Evolutionary conservation across 306 rosid genomes (phyloP), one percentile per base, ranked within the genome.

Genomic region (Acacia confusa): DNA sequence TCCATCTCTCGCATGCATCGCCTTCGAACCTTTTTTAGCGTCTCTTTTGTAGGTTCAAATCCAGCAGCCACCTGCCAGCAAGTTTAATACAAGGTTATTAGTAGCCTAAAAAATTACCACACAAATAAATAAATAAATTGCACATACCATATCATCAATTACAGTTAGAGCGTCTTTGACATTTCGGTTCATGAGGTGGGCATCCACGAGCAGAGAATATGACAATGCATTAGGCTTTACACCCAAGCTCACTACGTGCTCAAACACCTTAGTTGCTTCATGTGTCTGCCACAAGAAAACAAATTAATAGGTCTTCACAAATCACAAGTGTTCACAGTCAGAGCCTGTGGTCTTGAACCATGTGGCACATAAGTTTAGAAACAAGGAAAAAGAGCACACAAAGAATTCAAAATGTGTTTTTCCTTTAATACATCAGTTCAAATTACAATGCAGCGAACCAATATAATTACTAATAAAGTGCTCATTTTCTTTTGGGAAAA

Each of bases 251-350:
- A 88, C 74, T 17, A 92, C 70, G 85, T 96, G 98, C 80, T 90
- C 99, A 79, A 92, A 93, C 81, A 96, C 98, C 79, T 74, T 89
- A 13, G 92, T 45, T 86, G 98, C 97, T 84, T 93, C 99, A 66
- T 83, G 78, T 77, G 98, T 88, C 99, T 93, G 90, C 82, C 76
- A 89, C 53, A 53, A 79, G 43, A 40, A 72, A 57, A 63, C 60
- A 14, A 48, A 24, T 75, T 20, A 81, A 68, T 55, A 43, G n/a
- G 22, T 13, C 25, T 74, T 34, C 38, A 57, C 48, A 61, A 40
- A 25, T 12, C 48, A 69, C 28, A n/a, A 4, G 34, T 22, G 53
- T 69, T 41, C 52, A 41, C 7, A 69, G 1, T 47, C 16, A 47
- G 22, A 50, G 28, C 13, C 36, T 12, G 75, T 43, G 57, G 57